Evolutionary conservation across 2,329 filamentous ascomycete genomes (phyloP), one percentile per base, ranked within the genome.

Genomic region (Tetracladium maxilliforme): DNA sequence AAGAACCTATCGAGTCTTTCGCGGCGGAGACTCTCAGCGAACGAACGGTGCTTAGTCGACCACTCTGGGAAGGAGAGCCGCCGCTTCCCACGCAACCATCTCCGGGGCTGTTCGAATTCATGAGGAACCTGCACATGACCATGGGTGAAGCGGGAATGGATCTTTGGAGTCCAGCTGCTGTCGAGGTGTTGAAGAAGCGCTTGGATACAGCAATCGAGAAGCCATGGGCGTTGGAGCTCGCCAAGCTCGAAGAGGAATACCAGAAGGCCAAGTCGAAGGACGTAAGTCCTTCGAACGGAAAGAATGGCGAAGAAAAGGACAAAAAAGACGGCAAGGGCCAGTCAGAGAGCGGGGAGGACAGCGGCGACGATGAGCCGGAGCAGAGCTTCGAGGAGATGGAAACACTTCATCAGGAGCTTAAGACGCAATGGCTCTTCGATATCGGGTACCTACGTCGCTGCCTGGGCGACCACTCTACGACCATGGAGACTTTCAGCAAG

Each of bases 1-100:
- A 47, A 9, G 43, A 55, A 1, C 54, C 69, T 0, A 40, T 78
- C 17, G 48, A 63, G 26, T 42, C 58, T 25, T 57, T 73, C 25
- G 36, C 47, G 2, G 43, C 44, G n/a, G 42, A 43, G 4, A 45
- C 53, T 1, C 45, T 64, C 20, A 47, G 54, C 2, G 47, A 52
- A 23, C 62, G 52, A 27, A 51, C 41, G 15, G 61, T 80, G 1
- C 59, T 63, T 3, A 72, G 75, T 6, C 62, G 72, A 25, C 61
- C 67, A 1, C 56, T 94, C 0, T 94, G 86, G 86, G 83, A 92
- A 43, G 80, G 80, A 1, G 58, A 68, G 19, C 79, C 80, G 0
- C 58, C 70, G 14, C 46, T 93, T 21, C 87, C 87, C 0, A 61
- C 71, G 6, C 81, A 90, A 40, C 83, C 83, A 2, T 87, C 82